phyloP scores from a whole-genome alignment of 129 eudicot species.

The Escallonia herrerae region DNA sequence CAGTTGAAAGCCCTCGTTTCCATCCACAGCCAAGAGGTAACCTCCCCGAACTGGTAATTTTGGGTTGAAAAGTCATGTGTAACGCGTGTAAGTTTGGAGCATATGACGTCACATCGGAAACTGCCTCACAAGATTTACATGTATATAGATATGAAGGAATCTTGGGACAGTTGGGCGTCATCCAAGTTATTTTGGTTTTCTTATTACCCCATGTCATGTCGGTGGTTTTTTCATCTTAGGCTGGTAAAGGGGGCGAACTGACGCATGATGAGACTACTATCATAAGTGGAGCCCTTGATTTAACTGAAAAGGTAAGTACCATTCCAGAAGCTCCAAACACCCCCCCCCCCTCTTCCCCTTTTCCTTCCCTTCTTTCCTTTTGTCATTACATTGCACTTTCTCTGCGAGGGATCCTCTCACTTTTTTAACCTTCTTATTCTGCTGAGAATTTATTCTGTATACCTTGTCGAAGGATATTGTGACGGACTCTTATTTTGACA shows the following conservation, averaged over 20 bases:
- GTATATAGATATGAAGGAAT: neutral
- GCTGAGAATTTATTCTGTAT: neutral
- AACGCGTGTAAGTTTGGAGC: neutral
- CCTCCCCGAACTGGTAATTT: constrained; percentile 2
- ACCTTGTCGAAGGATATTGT: neutral
- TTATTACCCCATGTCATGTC: neutral
- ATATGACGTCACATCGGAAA: neutral
- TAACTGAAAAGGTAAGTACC: constrained; percentile 74
- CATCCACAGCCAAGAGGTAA: constrained; percentile 90
- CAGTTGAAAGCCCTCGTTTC: constrained; percentile 96
- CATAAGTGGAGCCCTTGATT: constrained; percentile 95
- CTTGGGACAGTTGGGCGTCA: constrained; percentile 2
- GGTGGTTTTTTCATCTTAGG: constrained; percentile 36
- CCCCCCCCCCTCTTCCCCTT: neutral
- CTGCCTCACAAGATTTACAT: neutral
- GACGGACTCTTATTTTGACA: neutral
- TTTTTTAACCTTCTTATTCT: neutral
- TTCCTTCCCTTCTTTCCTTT: neutral
- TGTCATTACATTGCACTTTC: neutral
- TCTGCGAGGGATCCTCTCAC: no score
- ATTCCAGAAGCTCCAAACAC: constrained; percentile 3
- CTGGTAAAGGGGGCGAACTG: constrained; percentile 97
- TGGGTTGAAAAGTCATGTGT: neutral
- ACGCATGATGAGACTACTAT: constrained; percentile 92
- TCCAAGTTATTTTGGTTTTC: constrained; percentile 4